Conservation (phyloP, 331 rosid genomes). For the Cydonia oblonga region DNA sequence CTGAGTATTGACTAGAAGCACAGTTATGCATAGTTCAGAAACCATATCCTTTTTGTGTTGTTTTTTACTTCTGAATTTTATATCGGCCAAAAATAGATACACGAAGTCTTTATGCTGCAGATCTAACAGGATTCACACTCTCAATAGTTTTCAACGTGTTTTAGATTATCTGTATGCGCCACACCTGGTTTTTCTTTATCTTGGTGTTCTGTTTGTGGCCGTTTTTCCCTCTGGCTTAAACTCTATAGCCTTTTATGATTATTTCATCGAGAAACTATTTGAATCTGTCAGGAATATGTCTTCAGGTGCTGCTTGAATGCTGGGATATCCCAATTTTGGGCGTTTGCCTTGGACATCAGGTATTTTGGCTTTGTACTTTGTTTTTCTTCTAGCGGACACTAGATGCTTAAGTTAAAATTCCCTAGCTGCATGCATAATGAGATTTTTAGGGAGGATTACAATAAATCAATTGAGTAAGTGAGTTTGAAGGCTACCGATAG, state of each 20-base stretch:
- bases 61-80: not conserved
- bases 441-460: not conserved
- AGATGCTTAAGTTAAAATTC: not conserved
- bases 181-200: not conserved
- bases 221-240: not conserved
- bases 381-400: not conserved
- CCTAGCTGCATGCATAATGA: not conserved
- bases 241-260: not conserved
- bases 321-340: conserved; percentile 84
- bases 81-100: not conserved
- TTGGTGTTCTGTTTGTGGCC: not conserved
- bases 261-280: conserved; percentile 14
- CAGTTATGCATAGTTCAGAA: not conserved
- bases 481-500: not conserved
- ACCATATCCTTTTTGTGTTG: not conserved
- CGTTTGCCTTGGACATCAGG: conserved; percentile 99
- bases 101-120: not conserved
- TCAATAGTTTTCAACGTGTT: not conserved
- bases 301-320: conserved; percentile 65
- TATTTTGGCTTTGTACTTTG: conserved; percentile 17
- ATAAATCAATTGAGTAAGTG: not conserved
- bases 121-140: not conserved
- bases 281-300: conserved; percentile 70
- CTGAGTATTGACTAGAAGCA: not conserved
- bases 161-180: not conserved